Base-by-base conservation (phyloP, 1,139 yeast genomes). In the Pichiaceae sp. region DNA sequence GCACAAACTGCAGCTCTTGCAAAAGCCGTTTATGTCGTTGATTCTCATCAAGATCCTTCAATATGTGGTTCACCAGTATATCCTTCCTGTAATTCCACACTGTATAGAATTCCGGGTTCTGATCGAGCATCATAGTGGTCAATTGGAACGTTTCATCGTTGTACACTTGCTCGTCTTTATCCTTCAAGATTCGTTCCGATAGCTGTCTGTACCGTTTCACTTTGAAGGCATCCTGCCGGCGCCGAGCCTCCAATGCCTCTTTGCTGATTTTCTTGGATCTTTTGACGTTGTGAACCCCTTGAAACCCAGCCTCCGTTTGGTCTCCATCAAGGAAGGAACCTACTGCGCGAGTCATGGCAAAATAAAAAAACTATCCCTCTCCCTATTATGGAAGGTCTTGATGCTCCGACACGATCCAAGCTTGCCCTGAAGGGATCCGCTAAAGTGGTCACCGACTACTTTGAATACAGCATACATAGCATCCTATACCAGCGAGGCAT, bases 71-170 rank as follows among this genome's bases (percentile, higher is more conserved):
- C 0, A 51, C 35, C 23, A 89, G 59, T 2, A 83, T 75, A 45
- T 84, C 91, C 39, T 96, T 70, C 40, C 98, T 70, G 52, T 71
- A 82, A 55, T 91, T 91, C 98, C 98, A 93, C 1, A 75, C 68
- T 0, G 96, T 79, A 56, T 89, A 89, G 46, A 82, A 75, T 52
- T 93, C 97, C 0, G 96, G 96, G 50, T 89, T 87, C 41, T 72
- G 52, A 17, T 67, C 60, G 17, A 91, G 63, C 19, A 91, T 50
- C 23, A 64, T 62, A 0, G 83, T 70, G 0, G 82, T 75, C 43
- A 70, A 63, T 2, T 66, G 63, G 29, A 87, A 64, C 1, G 75
- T 59, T 2, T 63, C 67, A 2, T 56, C 49, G 11, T 64, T 59
- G 45, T 64, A 70, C 0, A 49, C 44, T 8, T 58, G 43, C 0